Percentiles rank a stretch among this genome's conserved stretches.
These are phyloP conservation scores for Ramularia collo-cygni DNA, from an alignment of 2,329 filamentous ascomycete species.

Conservation along the genomic window DNA sequence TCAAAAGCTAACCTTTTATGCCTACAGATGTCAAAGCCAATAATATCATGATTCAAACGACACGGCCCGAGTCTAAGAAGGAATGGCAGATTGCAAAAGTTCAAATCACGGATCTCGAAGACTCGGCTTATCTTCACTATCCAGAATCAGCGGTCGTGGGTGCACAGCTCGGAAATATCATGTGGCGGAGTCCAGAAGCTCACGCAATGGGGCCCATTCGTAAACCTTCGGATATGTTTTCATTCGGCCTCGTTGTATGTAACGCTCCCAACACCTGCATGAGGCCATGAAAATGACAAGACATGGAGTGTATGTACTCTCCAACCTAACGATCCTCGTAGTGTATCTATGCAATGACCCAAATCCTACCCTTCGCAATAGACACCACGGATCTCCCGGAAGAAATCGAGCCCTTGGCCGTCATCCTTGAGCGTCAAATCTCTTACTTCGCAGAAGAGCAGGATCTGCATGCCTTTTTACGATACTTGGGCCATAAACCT, in stretches of 20 bases:
- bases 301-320: too few species aligned
- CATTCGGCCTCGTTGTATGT: constrained; percentile 24
- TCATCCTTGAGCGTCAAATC: constrained; percentile 32
- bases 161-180: constrained; percentile 27
- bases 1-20: neutral
- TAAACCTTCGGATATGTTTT: constrained; percentile 28
- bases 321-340: neutral
- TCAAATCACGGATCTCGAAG: constrained; percentile 27
- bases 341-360: neutral
- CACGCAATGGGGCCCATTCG: constrained; percentile 24
- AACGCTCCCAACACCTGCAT: neutral
- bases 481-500: constrained; percentile 32
- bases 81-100: constrained; percentile 17
- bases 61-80: constrained; percentile 10
- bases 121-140: constrained; percentile 31
- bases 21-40: constrained; percentile 28
- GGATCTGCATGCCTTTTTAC: constrained; percentile 27
- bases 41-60: constrained; percentile 25
- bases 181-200: constrained; percentile 30
- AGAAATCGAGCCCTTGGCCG: constrained; percentile 31
- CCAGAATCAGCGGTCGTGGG: constrained; percentile 26
- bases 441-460: constrained; percentile 28
- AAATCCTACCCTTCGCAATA: constrained; percentile 13
- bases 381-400: constrained; percentile 29
- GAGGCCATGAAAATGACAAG: too few species aligned